These are phyloP conservation scores for Coelastrella sp. DNA, from an alignment of 139 green algal species.

Conservation along the genomic window DNA sequence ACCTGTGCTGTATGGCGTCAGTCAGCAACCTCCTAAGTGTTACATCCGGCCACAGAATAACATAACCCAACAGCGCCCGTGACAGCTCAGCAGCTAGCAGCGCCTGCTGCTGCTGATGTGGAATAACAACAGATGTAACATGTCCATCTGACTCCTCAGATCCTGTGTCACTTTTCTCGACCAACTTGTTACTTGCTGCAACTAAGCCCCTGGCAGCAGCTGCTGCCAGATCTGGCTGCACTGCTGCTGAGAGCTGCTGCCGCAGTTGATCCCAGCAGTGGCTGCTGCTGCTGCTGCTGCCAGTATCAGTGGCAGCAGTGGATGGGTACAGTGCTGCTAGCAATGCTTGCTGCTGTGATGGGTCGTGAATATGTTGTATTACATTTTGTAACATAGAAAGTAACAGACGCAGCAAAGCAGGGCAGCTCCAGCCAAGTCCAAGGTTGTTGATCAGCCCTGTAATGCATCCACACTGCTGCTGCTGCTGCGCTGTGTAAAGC, in stretches of 20 bases:
- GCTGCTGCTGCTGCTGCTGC: slow-evolving; percentile 27
- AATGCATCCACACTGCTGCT: background rate
- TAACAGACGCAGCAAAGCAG: slow-evolving; percentile 10
- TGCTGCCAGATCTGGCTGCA: background rate
- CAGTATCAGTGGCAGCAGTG: background rate
- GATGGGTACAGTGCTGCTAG: slow-evolving; percentile 7
- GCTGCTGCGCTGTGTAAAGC: slow-evolving; percentile 31
- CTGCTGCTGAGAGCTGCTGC: slow-evolving; percentile 18
- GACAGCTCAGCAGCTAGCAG: slow-evolving; percentile 25
- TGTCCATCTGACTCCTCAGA: background rate
- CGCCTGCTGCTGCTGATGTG: slow-evolving; percentile 16
- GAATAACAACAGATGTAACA: slow-evolving; percentile 12
- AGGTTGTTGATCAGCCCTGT: background rate
- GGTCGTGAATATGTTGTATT: background rate
- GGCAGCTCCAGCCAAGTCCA: background rate
- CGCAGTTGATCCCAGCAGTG: background rate
- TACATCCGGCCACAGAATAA: slow-evolving; percentile 33
- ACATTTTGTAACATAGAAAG: background rate
- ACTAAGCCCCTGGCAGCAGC: slow-evolving; percentile 29
- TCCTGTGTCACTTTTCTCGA: background rate
- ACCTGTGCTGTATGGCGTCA: slow-evolving; percentile 44
- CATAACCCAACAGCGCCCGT: slow-evolving; percentile 15
- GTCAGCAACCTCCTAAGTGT: slow-evolving; percentile 35
- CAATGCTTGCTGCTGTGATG: slow-evolving; percentile 35
- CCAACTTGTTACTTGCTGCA: slow-evolving; percentile 19